These are phyloP conservation scores for Plectranthus barbatus DNA, from an alignment of 257 asterid genomes.

Conservation along the genomic window DNA sequence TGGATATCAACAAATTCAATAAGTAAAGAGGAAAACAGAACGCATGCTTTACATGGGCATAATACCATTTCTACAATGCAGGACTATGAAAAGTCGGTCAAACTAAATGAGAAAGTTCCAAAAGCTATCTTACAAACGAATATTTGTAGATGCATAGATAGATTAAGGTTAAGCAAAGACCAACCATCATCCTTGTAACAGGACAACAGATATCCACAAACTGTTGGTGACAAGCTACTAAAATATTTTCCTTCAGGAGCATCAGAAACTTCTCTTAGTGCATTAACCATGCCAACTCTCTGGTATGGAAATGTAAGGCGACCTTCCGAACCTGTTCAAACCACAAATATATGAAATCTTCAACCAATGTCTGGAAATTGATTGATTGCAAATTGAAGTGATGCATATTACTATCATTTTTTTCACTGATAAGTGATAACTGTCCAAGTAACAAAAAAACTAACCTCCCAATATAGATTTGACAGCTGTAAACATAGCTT, in stretches of 20 bases:
- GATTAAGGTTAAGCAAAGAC: slow-evolving; percentile 19
- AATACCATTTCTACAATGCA: slow-evolving; percentile 6
- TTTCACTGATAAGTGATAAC: background rate
- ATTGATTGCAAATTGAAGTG: slow-evolving; percentile 4
- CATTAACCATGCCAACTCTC: slow-evolving; percentile 80
- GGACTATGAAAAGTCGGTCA: background rate
- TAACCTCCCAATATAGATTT: slow-evolving; percentile 79
- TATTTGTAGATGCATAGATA: slow-evolving; percentile 2
- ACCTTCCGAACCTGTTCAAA: slow-evolving; percentile 91
- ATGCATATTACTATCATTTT: background rate
- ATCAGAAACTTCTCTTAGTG: slow-evolving; percentile 63
- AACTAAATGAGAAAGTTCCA: background rate
- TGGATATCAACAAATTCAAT: slow-evolving; percentile 28
- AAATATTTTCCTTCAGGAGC: slow-evolving; percentile 95
- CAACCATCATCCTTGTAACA: slow-evolving; percentile 93
- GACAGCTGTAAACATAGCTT: slow-evolving; percentile 67
- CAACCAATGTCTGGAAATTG: slow-evolving; percentile 8
- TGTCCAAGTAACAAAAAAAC: slow-evolving; percentile 17
- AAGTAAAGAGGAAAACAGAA: background rate
- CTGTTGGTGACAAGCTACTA: slow-evolving; percentile 57
- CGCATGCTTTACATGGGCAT: slow-evolving; percentile 3
- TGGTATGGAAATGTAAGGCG: slow-evolving; percentile 96
- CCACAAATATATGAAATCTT: slow-evolving; percentile 20
- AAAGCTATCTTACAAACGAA: slow-evolving; percentile 8
- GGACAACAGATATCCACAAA: slow-evolving; percentile 66